Evolutionary conservation across 2,329 filamentous ascomycete genomes (phyloP).

Genomic region (Sporothrix pallida): DNA sequence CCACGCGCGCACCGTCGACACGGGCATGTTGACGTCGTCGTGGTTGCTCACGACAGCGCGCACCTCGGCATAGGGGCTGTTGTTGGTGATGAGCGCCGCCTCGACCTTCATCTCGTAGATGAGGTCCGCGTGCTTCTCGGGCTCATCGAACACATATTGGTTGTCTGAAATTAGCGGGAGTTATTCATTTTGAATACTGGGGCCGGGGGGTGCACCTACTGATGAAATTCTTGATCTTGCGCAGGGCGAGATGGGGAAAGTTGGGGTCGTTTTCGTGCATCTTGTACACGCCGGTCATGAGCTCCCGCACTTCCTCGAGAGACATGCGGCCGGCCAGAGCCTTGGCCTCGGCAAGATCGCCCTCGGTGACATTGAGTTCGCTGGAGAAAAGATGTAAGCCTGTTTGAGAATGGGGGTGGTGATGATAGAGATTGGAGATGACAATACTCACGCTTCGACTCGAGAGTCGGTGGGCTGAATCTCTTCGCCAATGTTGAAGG

Average conservation of each 20-base stretch:
- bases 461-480: not conserved
- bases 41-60: constrained; percentile 63
- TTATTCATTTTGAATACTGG: constrained; percentile 37
- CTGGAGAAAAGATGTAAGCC: constrained; percentile 2
- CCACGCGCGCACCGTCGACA: constrained; percentile 63
- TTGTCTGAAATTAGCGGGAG: constrained; percentile 42
- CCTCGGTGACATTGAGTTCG: constrained; percentile 35
- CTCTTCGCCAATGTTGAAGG: not conserved
- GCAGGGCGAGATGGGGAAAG: constrained; percentile 52
- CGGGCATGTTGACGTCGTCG: constrained; percentile 56
- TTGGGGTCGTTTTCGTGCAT: constrained; percentile 56
- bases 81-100: constrained; percentile 59
- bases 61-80: constrained; percentile 64
- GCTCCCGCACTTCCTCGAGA: constrained; percentile 32
- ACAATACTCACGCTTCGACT: constrained; percentile 9
- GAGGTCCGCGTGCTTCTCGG: constrained; percentile 53
- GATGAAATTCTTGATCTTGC: constrained; percentile 50
- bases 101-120: constrained; percentile 58
- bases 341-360: constrained; percentile 36
- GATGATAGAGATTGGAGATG: not conserved
- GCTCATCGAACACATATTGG: constrained; percentile 51
- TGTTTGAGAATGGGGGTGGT: not conserved
- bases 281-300: constrained; percentile 29
- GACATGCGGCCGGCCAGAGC: constrained; percentile 36
- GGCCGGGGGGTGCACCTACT: constrained; percentile 35